Evolutionary conservation across 192 early-diverging fungal species (phyloP), one percentile per base, ranked within the genome.

Genomic region (Coemansia sp.): DNA sequence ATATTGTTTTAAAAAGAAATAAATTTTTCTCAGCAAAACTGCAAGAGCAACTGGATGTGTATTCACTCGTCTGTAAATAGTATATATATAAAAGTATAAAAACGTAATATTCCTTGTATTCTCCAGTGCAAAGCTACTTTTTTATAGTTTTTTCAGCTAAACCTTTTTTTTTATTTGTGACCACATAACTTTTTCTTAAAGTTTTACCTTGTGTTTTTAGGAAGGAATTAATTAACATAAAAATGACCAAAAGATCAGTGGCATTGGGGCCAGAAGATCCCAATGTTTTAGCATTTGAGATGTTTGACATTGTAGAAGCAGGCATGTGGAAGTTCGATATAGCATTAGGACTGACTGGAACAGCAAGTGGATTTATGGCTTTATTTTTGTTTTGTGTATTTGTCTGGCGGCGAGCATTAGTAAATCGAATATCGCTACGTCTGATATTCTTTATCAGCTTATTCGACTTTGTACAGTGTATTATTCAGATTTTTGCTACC

Each of bases 391-490:
- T 39, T 8, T 6, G 19, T 4, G 66, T 67, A 17, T 77, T 77
- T 42, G 0, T 77, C 21, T 77, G 75, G 75, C 70, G 75, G 19
- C 65, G 66, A 6, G 53, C 52, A 11, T 53, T 72, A 17, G 75
- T 72, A 3, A 65, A 77, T 20, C 70, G 75, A 14, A 55, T 77
- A 9, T 77, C 75, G 3, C 54, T 77, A 17, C 65, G 75, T 3
- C 46, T 77, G 6, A 77, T 77, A 17, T 71, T 71, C 33, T 39
- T 51, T 10, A 72, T 72, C 22, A 63, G 70, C 19, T 2, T 72
- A 5, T 63, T 54, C 14, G 75, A 78, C 20, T 72, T 68, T 58
- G 51, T 65, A 4, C 66, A 68, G 21, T 72, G 70, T 21, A 25
- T 69, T n/a, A 0, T 62, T 19, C 66, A 71, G 31, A 30, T 23